Evolutionary conservation across 1,139 yeast genomes (phyloP).

Genomic region (Zygosaccharomyces sapae): DNA sequence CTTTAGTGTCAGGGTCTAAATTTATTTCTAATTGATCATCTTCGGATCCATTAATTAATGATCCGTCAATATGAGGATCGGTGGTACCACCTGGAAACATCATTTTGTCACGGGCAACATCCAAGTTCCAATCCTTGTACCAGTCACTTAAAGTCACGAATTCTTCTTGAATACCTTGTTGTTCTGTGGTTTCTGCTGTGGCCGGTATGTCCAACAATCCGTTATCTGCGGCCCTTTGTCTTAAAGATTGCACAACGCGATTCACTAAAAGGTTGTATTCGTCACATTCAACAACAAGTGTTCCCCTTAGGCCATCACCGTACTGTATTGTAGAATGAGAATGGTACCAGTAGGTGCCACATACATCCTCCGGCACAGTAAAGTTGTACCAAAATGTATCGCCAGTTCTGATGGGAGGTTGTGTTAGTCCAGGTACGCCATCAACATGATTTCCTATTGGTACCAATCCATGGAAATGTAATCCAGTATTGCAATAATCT

Average conservation of each 20-base stretch:
- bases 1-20: slow-evolving; percentile 52
- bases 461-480: slow-evolving; percentile 49
- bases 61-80: slow-evolving; percentile 33
- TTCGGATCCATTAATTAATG: slow-evolving; percentile 47
- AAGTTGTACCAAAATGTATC: slow-evolving; percentile 40
- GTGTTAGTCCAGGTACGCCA: slow-evolving; percentile 47
- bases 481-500: slow-evolving; percentile 34
- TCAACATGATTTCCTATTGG: slow-evolving; percentile 41
- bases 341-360: slow-evolving; percentile 52
- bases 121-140: slow-evolving; percentile 60
- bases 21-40: slow-evolving; percentile 49
- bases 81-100: slow-evolving; percentile 34
- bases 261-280: slow-evolving; percentile 44
- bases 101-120: slow-evolving; percentile 51
- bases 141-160: slow-evolving; percentile 59
- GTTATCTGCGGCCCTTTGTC: slow-evolving; percentile 22
- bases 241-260: slow-evolving; percentile 31
- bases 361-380: slow-evolving; percentile 40
- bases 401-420: slow-evolving; percentile 41
- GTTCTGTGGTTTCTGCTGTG: slow-evolving; percentile 43
- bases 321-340: slow-evolving; percentile 48
- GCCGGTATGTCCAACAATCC: slow-evolving; percentile 42
- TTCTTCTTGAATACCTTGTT: slow-evolving; percentile 38
- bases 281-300: slow-evolving; percentile 44
- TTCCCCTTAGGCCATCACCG: slow-evolving; percentile 48